These are phyloP conservation scores for Coemansia sp. DNA, from an alignment of 192 early-diverging fungal genomes.

Conservation along the genomic window DNA sequence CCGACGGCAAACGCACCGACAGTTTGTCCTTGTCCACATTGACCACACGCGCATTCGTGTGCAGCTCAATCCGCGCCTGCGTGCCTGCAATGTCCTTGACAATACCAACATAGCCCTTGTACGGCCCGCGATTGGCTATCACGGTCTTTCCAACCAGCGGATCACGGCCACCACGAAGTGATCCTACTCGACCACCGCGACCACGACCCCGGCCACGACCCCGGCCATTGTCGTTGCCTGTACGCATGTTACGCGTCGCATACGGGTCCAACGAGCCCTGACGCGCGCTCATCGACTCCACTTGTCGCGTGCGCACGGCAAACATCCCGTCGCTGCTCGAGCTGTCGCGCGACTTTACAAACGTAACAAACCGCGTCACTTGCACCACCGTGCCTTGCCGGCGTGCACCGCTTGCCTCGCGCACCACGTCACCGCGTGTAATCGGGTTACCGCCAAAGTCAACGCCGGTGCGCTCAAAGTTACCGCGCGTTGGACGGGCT, in stretches of 20 bases:
- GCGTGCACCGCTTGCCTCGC: conserved; percentile 65
- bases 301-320: conserved; percentile 64
- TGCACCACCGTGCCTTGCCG: conserved; percentile 77
- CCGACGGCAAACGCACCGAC: conserved; percentile 61
- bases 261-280: conserved; percentile 40
- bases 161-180: conserved; percentile 51
- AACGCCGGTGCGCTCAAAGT: conserved; percentile 57
- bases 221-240: conserved; percentile 13
- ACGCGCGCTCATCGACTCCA: conserved; percentile 55
- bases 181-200: conserved; percentile 50
- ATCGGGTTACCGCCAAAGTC: conserved; percentile 60
- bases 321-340: conserved; percentile 76
- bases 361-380: conserved; percentile 78
- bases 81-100: conserved; percentile 81
- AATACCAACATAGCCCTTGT: conserved; percentile 97
- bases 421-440: conserved; percentile 68
- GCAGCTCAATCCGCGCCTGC: conserved; percentile 84
- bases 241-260: conserved; percentile 38
- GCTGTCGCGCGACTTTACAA: conserved; percentile 73
- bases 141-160: conserved; percentile 74
- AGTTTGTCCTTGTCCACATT: conserved; percentile 79
- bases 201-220: conserved; percentile 34
- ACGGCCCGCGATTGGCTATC: conserved; percentile 79
- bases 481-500: conserved; percentile 65
- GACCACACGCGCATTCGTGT: conserved; percentile 82